Evolutionary conservation across 352 stramenopile species (phyloP).

Genomic region (Aphanomyces stellatus): DNA sequence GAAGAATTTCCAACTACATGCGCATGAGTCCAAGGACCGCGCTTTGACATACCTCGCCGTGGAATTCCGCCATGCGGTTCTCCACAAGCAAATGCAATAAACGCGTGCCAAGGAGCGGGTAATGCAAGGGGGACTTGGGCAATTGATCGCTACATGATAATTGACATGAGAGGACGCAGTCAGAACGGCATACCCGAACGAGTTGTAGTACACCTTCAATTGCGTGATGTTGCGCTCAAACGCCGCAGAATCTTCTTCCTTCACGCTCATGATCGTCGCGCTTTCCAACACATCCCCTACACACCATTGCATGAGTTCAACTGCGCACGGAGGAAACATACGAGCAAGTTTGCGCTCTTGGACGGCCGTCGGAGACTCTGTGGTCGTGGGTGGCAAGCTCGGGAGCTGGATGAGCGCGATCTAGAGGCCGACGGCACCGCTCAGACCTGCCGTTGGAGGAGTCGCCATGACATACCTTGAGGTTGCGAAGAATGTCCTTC

Average conservation of each 20-base stretch:
- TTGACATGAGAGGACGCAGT: neutral
- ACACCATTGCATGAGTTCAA: neutral
- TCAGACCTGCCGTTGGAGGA: too few species aligned
- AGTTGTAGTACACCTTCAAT: constrained; percentile 82
- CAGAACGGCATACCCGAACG: constrained; percentile 20
- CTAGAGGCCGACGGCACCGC: constrained; percentile 35
- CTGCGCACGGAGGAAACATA: constrained; percentile 26
- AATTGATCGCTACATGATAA: constrained; percentile 32
- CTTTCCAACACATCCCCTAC: constrained; percentile 81
- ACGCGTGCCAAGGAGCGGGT: constrained; percentile 81
- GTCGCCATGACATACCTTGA: constrained; percentile 17
- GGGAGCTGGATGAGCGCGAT: constrained; percentile 77
- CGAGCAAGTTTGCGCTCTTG: constrained; percentile 69
- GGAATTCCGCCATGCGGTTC: constrained; percentile 90
- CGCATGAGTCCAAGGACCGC: neutral
- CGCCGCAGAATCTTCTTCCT: constrained; percentile 70
- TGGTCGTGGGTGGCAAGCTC: constrained; percentile 65
- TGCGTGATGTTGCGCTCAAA: constrained; percentile 87
- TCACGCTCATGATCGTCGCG: constrained; percentile 80
- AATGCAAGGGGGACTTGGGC: constrained; percentile 64
- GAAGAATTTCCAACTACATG: constrained; percentile 72
- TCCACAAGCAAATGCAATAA: constrained; percentile 87
- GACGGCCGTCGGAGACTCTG: constrained; percentile 38
- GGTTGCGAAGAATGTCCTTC: constrained; percentile 14
- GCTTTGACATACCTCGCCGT: constrained; percentile 63